Base-by-base conservation (phyloP, 129 eudicot genomes). In the Tanacetum coccineum region DNA sequence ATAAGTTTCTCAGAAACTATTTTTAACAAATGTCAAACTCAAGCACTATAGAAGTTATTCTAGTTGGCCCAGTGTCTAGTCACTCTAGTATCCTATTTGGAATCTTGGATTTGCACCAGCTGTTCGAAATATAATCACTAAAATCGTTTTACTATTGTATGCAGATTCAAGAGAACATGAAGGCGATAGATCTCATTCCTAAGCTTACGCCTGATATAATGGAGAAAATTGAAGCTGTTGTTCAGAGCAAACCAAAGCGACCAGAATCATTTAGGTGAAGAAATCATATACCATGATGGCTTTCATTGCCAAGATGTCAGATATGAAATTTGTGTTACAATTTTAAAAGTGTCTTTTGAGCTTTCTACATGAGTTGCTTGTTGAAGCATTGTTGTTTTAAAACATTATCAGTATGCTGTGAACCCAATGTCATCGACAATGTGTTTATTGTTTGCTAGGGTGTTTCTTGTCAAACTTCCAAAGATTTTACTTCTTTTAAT, bases 121-220 rank as follows among this genome's bases (percentile, higher is more conserved):
- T n/a, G n/a, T n/a, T n/a, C n/a, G n/a, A n/a, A n/a, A n/a, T n/a
- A n/a, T n/a, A n/a, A n/a, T n/a, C 11, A 5, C 32, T n/a, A n/a
- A 42, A 44, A 59, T 74, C 17, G 44, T 9, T 53, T 13, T 71
- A 40, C 46, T 2, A 0, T 21, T 19, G 17, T 21, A 62, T 81
- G 83, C 88, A 91, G 98, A 81, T 91, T 78, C 13, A 32, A 73
- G 97, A 91, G 74, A 91, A 91, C 71, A 91, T 91, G 97, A 91
- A 87, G 79, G 97, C 95, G 4, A 71, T 91, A 39, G 70, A 83
- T 79, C 88, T 85, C 17, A 87, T 91, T 67, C 95, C 95, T 3
- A 55, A 73, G 81, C 93, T 93, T 48, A 93, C 99, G 26, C 95
- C 99, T 20, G 84, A 78, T 5, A 78, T 93, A 58, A 45, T 88